phyloP scores from a whole-genome alignment of 805 yeast species.

The Clavispora santaluciae region DNA sequence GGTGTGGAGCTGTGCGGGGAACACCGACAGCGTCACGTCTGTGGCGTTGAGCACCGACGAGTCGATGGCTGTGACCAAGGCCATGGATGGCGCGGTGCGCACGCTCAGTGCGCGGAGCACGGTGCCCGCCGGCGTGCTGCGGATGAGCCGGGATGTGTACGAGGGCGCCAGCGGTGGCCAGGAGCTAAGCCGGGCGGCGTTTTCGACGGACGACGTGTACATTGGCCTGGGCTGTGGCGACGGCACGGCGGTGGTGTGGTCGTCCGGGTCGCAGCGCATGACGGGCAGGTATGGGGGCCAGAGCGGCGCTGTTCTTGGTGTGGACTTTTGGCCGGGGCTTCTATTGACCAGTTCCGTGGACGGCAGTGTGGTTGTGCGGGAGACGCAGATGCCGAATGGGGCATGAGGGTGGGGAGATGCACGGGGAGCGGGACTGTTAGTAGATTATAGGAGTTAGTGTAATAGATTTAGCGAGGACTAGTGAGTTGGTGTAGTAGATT shows the following conservation, averaged over 20 bases:
- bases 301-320: constrained; percentile 55
- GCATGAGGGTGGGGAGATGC: too few relatives aligned
- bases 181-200: constrained; percentile 44
- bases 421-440: too few relatives aligned
- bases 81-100: constrained; percentile 54
- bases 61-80: constrained; percentile 44
- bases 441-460: too few relatives aligned
- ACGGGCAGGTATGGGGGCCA: constrained; percentile 55
- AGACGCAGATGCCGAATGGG: too few relatives aligned
- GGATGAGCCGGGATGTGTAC: constrained; percentile 44
- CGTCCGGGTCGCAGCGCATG: constrained; percentile 44
- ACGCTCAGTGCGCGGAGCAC: constrained; percentile 50
- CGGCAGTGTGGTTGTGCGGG: constrained; percentile 49
- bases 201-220: constrained; percentile 38
- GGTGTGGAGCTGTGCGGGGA: constrained; percentile 42
- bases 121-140: constrained; percentile 33
- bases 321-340: constrained; percentile 48
- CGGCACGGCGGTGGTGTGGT: constrained; percentile 56
- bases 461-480: too few relatives aligned
- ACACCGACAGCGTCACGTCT: constrained; percentile 53
- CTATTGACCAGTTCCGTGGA: constrained; percentile 51
- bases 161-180: constrained; percentile 57
- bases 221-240: constrained; percentile 62
- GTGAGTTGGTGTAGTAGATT: too few relatives aligned
- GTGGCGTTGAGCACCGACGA: constrained; percentile 45